Percentiles rank a stretch among this genome's conserved stretches.
Evolutionary conservation across 768 basidiomycete species (phyloP).

Genomic region (Lentinula lateritia): DNA sequence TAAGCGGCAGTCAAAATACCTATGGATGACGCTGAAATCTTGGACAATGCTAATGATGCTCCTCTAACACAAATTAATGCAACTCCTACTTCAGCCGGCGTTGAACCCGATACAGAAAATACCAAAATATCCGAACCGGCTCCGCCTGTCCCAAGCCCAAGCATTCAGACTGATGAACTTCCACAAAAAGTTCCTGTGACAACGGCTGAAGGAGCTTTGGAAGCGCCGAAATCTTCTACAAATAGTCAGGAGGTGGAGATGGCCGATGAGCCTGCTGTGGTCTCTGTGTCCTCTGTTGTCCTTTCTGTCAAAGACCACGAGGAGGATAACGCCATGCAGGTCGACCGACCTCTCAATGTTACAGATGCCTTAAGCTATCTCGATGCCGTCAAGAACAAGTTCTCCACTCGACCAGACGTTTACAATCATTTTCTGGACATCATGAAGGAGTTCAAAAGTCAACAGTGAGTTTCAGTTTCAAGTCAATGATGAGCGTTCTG

Average conservation of each 20-base stretch:
- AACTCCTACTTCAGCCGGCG: not conserved
- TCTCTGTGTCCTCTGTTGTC: not conserved
- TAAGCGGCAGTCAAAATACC: not conserved
- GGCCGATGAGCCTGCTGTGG: not conserved
- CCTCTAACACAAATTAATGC: not conserved
- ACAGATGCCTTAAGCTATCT: constrained; percentile 91
- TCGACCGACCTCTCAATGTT: constrained; percentile 73
- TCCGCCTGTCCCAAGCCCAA: not conserved
- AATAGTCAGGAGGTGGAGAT: not conserved
- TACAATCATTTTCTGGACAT: constrained; percentile 95
- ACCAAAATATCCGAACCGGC: not conserved
- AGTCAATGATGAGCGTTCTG: not conserved
- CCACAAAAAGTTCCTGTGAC: not conserved
- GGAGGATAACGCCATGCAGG: constrained; percentile 5
- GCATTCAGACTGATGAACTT: not conserved
- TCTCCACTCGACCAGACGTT: constrained; percentile 84
- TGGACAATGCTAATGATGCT: not conserved
- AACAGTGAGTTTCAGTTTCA: constrained; percentile 32
- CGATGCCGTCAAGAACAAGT: constrained; percentile 91
- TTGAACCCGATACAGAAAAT: not conserved
- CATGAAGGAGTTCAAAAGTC: constrained; percentile 98
- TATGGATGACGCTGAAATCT: not conserved
- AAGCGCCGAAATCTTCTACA: not conserved
- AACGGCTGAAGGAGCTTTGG: not conserved
- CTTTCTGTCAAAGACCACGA: not conserved